Percentiles rank a stretch among this genome's conserved stretches.
Conservation (phyloP, 768 basidiomycete genomes). For the Leccinum sublutescens region DNA sequence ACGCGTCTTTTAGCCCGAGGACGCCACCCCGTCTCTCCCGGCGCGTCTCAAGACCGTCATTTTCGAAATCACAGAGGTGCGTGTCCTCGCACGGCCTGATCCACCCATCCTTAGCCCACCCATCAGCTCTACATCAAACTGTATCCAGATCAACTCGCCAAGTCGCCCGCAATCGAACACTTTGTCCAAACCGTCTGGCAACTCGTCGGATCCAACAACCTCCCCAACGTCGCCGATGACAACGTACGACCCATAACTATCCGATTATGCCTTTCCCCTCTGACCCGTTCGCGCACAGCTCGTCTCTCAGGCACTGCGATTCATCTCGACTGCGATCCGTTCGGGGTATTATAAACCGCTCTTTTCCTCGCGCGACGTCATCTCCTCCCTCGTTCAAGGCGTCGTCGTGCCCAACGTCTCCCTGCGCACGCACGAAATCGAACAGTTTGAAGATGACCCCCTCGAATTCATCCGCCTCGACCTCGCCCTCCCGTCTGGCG, state of each 20-base stretch:
- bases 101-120: neutral
- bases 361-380: constrained; percentile 79
- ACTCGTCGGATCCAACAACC: constrained; percentile 66
- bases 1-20: constrained; percentile 58
- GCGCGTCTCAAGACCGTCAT: constrained; percentile 87
- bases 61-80: constrained; percentile 86
- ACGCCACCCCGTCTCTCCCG: constrained; percentile 79
- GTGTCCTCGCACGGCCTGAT: neutral
- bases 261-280: neutral
- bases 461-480: constrained; percentile 92
- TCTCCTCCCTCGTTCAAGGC: constrained; percentile 79
- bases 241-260: constrained; percentile 45
- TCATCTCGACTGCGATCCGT: constrained; percentile 91
- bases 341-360: constrained; percentile 78
- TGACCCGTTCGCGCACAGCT: constrained; percentile 43
- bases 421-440: constrained; percentile 84
- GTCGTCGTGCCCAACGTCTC: constrained; percentile 94
- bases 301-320: constrained; percentile 86
- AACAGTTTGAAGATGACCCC: constrained; percentile 97
- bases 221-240: constrained; percentile 73
- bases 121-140: constrained; percentile 74
- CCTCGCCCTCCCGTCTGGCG: constrained; percentile 58
- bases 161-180: constrained; percentile 58
- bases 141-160: constrained; percentile 74
- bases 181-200: constrained; percentile 92